phyloP scores from a whole-genome alignment of 768 basidiomycete genomes.

The Trametes punicea region DNA sequence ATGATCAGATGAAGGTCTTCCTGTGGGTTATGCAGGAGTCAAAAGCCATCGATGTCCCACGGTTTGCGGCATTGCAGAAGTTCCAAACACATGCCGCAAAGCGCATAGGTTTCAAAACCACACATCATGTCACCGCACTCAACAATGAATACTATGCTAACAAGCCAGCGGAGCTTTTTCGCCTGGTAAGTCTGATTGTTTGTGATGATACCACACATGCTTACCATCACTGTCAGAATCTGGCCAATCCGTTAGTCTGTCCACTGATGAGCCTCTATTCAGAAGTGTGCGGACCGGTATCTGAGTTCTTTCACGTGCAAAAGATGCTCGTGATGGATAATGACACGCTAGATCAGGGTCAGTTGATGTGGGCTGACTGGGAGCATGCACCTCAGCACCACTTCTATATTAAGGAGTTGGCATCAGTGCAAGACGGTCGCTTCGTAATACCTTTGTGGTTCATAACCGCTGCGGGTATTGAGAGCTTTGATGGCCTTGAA shows the following conservation, averaged over 20 bases:
- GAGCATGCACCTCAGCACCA: conserved; percentile 3
- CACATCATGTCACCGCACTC: neutral
- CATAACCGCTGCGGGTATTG: neutral
- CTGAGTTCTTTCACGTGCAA: neutral
- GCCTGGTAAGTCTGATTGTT: neutral
- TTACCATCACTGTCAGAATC: neutral
- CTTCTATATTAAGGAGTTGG: conserved; percentile 21
- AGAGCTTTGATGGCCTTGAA: conserved; percentile 5
- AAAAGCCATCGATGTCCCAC: neutral
- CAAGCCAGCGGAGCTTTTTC: neutral
- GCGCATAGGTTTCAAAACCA: neutral
- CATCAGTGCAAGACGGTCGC: neutral
- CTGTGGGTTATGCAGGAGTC: neutral
- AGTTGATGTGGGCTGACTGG: conserved; percentile 9
- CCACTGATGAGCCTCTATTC: neutral
- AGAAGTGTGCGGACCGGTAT: neutral
- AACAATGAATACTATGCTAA: neutral
- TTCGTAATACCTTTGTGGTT: conserved; percentile 22
- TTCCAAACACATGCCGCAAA: neutral
- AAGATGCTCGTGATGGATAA: neutral
- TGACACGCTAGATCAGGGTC: neutral
- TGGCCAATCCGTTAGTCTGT: neutral
- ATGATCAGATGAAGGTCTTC: conserved; percentile 5
- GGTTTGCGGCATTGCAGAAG: neutral
- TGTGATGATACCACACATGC: neutral